These are phyloP conservation scores for Dothistroma septosporum DNA, from an alignment of 2,329 filamentous ascomycete species.

Conservation along the genomic window DNA sequence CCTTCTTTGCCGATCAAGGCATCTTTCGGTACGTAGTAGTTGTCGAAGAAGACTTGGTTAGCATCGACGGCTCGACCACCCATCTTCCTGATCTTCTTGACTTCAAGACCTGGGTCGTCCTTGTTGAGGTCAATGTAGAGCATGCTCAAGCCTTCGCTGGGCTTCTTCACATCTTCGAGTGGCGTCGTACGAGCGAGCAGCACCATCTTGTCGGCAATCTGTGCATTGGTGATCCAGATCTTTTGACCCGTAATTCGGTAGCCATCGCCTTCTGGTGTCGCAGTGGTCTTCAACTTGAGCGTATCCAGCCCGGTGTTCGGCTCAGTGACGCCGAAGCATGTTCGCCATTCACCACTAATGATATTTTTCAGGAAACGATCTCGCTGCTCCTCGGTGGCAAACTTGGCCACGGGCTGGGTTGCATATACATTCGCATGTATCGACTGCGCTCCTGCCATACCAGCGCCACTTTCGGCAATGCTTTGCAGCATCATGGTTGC, in stretches of 20 bases:
- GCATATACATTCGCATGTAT: conserved; percentile 66
- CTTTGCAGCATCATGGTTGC: conserved; percentile 86
- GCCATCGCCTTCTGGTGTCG: conserved; percentile 55
- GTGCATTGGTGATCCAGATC: conserved; percentile 84
- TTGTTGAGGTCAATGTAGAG: conserved; percentile 76
- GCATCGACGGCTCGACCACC: conserved; percentile 76
- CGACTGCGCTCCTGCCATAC: conserved; percentile 64
- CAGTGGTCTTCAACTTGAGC: conserved; percentile 62
- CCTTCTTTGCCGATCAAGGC: conserved; percentile 68
- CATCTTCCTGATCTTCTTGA: conserved; percentile 79
- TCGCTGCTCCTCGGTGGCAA: conserved; percentile 63
- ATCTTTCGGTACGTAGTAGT: conserved; percentile 62
- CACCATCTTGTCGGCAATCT: conserved; percentile 79
- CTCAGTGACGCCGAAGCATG: conserved; percentile 72
- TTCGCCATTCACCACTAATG: conserved; percentile 65
- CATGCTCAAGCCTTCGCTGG: conserved; percentile 70
- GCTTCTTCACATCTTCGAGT: conserved; percentile 61
- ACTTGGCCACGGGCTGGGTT: conserved; percentile 69
- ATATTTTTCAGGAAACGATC: conserved; percentile 63
- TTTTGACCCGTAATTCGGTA: conserved; percentile 75
- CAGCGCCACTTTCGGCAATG: conserved; percentile 58
- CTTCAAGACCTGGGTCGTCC: conserved; percentile 53
- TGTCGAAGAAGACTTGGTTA: conserved; percentile 84
- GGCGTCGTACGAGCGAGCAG: conserved; percentile 72
- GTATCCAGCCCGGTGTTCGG: conserved; percentile 49